Conservation (phyloP, 2,329 filamentous ascomycete species). For the Cephalotrichum gorgonifer region DNA sequence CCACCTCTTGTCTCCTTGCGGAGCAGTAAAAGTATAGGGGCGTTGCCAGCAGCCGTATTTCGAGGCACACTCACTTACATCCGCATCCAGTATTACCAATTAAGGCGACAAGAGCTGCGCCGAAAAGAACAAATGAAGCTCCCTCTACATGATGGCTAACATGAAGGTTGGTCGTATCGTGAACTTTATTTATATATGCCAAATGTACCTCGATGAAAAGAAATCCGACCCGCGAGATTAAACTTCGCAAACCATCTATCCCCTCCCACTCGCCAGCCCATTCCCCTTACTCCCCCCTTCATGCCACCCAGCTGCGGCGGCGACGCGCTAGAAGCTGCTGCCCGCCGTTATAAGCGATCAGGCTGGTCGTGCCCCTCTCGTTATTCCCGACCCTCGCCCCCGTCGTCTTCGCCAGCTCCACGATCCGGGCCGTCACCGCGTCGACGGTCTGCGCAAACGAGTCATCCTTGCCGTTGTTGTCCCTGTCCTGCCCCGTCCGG, state of each 20-base stretch:
- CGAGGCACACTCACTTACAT: no score
- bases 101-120: no score
- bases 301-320: background rate
- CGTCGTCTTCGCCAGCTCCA: constrained; percentile 36
- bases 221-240: background rate
- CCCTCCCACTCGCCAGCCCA: background rate
- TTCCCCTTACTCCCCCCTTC: background rate
- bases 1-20: no score
- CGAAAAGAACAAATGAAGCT: no score
- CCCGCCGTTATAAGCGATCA: constrained; percentile 48
- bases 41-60: no score
- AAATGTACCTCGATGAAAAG: background rate
- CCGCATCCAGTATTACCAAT: no score
- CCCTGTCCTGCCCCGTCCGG: constrained; percentile 9
- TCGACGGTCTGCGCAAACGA: constrained; percentile 16
- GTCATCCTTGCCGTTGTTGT: constrained; percentile 1
- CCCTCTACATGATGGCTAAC: no score
- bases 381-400: constrained; percentile 34
- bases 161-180: no score
- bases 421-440: constrained; percentile 36
- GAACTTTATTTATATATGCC: background rate
- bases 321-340: background rate
- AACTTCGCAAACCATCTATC: background rate
- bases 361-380: constrained; percentile 31
- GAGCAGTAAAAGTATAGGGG: no score